A percentile compares a stretch with the other conserved stretches of the same genome.
Evolutionary conservation across 2,329 filamentous ascomycete species (phyloP).

Genomic region (Sporothrix euskadiensis): DNA sequence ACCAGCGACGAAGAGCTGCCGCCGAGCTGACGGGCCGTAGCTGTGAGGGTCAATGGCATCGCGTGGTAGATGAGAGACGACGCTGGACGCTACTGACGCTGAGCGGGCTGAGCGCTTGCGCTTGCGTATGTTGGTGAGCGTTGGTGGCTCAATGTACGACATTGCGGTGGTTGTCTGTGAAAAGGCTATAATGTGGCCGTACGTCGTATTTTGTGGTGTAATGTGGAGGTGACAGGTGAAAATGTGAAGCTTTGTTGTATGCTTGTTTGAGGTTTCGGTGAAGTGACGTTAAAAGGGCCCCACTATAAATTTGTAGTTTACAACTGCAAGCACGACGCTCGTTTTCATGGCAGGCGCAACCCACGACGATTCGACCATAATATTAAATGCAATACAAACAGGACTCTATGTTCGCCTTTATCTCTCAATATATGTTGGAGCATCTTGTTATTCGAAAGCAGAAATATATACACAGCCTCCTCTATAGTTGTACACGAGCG

Average conservation of each 20-base stretch:
- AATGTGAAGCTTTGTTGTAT: background rate
- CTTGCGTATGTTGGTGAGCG: constrained; percentile 38
- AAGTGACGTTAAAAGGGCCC: constrained; percentile 2
- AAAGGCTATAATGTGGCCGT: background rate
- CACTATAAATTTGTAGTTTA: background rate
- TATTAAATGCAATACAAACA: too few relatives aligned
- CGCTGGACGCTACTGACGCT: constrained; percentile 25
- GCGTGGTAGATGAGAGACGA: constrained; percentile 36
- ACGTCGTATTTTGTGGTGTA: background rate
- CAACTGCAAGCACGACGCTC: background rate
- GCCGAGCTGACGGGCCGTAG: constrained; percentile 53
- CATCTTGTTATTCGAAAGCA: background rate
- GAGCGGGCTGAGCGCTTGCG: constrained; percentile 39
- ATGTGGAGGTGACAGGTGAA: background rate
- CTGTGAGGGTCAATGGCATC: constrained; percentile 57
- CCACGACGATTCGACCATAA: too few relatives aligned
- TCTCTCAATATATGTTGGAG: background rate
- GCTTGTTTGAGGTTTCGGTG: background rate
- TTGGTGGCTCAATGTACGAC: constrained; percentile 31
- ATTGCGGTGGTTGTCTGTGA: constrained; percentile 21
- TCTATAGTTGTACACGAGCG: constrained; percentile 29
- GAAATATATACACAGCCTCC: constrained; percentile 30
- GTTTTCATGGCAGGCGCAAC: background rate
- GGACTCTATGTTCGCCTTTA: too few relatives aligned
- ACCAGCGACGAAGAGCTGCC: constrained; percentile 57